phyloP scores from a whole-genome alignment of 257 asterid species.

The Salvia rosmarinus region DNA sequence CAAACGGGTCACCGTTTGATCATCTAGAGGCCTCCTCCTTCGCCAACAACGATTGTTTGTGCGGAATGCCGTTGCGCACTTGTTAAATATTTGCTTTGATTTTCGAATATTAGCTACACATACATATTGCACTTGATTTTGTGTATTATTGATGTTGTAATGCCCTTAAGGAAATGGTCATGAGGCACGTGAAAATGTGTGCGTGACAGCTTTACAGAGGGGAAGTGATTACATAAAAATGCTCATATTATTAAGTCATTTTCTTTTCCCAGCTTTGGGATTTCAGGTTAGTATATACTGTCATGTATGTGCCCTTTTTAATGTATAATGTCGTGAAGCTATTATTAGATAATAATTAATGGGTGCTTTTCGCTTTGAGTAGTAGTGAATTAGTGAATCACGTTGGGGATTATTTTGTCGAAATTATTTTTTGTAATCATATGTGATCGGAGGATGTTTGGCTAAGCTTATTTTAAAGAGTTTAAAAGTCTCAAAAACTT shows the following conservation, averaged over 20 bases:
- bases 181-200: slow-evolving; percentile 39
- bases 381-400: slow-evolving; percentile 20
- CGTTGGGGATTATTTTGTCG: background rate
- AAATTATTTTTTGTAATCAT: background rate
- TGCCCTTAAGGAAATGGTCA: slow-evolving; percentile 20
- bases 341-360: slow-evolving; percentile 26
- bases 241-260: slow-evolving; percentile 28
- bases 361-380: slow-evolving; percentile 23
- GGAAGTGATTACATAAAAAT: background rate
- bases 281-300: background rate
- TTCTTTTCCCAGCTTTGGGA: background rate
- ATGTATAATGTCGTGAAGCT: background rate
- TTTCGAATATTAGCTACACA: background rate
- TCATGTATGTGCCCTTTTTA: background rate
- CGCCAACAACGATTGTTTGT: slow-evolving; percentile 79
- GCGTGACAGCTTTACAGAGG: slow-evolving; percentile 24
- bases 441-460: no score
- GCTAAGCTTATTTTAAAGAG: no score
- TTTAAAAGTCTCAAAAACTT: no score
- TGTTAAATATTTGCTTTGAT: slow-evolving; percentile 30
- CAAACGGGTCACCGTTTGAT: slow-evolving; percentile 83
- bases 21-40: slow-evolving; percentile 84
- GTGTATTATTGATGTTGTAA: slow-evolving; percentile 27
- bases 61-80: slow-evolving; percentile 79
- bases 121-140: background rate